A percentile compares a stretch with the other conserved stretches of the same genome.
Evolutionary conservation across 2,329 filamentous ascomycete genomes (phyloP).

Genomic region (Aspergillus caelatus): DNA sequence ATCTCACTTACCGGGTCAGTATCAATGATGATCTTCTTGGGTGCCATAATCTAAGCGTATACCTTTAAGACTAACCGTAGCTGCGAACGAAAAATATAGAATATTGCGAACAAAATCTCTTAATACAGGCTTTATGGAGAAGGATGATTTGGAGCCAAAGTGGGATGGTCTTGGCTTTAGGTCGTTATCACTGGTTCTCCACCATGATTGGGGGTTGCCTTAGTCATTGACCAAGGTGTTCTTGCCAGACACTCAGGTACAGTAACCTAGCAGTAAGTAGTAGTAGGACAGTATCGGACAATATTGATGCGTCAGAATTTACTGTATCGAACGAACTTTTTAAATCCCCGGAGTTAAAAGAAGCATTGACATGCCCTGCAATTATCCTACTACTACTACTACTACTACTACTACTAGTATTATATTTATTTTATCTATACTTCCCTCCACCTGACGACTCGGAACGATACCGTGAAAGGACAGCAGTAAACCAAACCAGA

Average conservation of each 20-base stretch:
- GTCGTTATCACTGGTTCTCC: constrained; percentile 19
- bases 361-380: not conserved
- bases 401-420: not conserved
- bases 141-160: constrained; percentile 12
- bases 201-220: constrained; percentile 4
- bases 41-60: constrained; percentile 7
- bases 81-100: not conserved
- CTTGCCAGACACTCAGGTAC: not conserved
- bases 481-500: not conserved
- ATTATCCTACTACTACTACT: not conserved
- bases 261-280: not conserved
- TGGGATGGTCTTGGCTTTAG: constrained; percentile 22
- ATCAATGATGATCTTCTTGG: constrained; percentile 85
- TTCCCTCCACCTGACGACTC: not conserved
- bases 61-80: too few relatives aligned
- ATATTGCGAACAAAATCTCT: not conserved
- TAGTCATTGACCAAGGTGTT: not conserved
- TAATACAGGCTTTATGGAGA: not conserved
- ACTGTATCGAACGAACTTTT: not conserved
- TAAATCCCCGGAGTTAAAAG: not conserved
- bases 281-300: not conserved
- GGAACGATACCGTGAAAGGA: not conserved
- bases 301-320: not conserved
- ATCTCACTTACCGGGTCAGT: constrained; percentile 76
- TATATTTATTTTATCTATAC: not conserved